Evolutionary conservation across 305 asterid species (phyloP).

Genomic region (Fraxinus ornus): DNA sequence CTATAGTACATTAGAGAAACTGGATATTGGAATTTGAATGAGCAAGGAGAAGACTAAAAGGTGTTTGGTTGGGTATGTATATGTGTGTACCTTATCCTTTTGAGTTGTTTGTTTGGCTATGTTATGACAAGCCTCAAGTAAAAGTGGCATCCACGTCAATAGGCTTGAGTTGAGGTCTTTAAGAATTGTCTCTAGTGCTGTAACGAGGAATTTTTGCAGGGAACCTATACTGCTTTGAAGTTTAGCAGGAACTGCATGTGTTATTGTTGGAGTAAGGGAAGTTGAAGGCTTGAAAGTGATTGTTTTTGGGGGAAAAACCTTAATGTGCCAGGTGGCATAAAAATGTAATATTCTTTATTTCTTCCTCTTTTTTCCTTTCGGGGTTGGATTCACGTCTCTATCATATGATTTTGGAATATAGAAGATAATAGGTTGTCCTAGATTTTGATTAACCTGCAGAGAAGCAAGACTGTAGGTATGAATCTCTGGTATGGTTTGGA

Average conservation of each 20-base stretch:
- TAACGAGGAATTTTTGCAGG: background rate
- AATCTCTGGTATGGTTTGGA: background rate
- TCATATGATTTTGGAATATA: background rate
- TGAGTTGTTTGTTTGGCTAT: background rate
- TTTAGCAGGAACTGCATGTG: background rate
- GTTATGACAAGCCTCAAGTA: background rate
- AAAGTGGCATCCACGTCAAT: background rate
- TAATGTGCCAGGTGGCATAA: background rate
- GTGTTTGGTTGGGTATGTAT: background rate
- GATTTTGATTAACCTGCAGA: background rate
- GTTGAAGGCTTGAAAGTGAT: background rate
- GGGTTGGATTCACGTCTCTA: background rate
- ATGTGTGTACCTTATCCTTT: background rate
- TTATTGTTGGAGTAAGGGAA: background rate
- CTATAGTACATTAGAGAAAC: conserved; percentile 2
- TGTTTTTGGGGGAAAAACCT: background rate
- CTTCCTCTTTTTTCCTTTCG: background rate
- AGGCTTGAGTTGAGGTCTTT: background rate
- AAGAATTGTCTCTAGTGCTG: background rate
- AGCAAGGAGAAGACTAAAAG: background rate
- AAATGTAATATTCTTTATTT: background rate
- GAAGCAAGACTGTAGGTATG: background rate
- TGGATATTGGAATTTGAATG: background rate
- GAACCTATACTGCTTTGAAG: background rate
- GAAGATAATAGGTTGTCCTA: background rate